These are phyloP conservation scores for Citrullus colocynthis DNA, from an alignment of 306 rosid genomes.

Conservation along the genomic window DNA sequence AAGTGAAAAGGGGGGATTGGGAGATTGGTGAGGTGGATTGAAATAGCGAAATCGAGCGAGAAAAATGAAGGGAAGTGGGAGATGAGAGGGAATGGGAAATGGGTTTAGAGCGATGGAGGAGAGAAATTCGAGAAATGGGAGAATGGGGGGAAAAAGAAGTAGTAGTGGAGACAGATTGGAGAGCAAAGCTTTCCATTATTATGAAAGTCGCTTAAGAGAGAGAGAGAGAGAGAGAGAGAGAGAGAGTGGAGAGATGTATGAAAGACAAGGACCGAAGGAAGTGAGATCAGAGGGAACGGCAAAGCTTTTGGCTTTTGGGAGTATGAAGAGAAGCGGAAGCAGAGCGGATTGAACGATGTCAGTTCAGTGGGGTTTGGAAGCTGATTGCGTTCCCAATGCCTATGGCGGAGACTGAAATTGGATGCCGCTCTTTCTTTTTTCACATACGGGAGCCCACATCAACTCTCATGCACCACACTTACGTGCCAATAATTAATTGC, in stretches of 20 bases:
- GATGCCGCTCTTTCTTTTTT: neutral
- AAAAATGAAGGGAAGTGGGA: constrained; percentile 22
- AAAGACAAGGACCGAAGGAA: neutral
- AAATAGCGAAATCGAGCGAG: constrained; percentile 7
- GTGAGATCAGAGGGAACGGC: neutral
- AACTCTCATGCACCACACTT: neutral
- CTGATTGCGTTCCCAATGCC: neutral
- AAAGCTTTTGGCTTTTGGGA: neutral
- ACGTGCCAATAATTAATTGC: neutral
- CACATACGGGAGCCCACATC: neutral
- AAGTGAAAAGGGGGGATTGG: neutral
- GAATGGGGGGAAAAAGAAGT: neutral
- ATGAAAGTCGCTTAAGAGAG: neutral
- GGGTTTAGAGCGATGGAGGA: constrained; percentile 4
- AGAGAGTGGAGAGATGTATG: neutral
- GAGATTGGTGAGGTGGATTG: neutral
- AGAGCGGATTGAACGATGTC: constrained; percentile 3
- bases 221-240: neutral
- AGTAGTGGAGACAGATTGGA: constrained; percentile 9
- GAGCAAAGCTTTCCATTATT: constrained; percentile 24
- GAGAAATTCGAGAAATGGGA: neutral
- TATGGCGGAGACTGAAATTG: neutral
- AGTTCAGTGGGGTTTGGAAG: neutral
- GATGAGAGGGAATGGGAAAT: constrained; percentile 29
- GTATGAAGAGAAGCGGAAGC: neutral